Conservation (phyloP, 1,284 basidiomycete species). For the Leccinum pachyderme region DNA sequence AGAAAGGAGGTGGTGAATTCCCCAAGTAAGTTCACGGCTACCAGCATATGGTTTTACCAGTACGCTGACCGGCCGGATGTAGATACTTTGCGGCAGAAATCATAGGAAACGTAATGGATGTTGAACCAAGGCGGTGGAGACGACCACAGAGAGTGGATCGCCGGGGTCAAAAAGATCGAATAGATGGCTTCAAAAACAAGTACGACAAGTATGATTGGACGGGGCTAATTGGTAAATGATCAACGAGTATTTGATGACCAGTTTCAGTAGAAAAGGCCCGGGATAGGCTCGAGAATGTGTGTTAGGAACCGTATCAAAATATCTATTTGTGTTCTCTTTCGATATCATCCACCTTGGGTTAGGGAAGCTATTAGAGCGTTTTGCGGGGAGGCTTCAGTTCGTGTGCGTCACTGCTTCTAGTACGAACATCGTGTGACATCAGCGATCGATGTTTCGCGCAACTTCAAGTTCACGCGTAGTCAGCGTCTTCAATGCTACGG, state of each 20-base stretch:
- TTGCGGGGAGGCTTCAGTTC: too few species aligned
- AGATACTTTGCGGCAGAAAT: conserved; percentile 97
- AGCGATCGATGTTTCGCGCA: conserved; percentile 1
- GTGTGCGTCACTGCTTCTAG: background rate
- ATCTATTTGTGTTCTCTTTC: too few species aligned
- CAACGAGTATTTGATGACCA: too few species aligned
- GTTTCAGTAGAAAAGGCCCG: too few species aligned
- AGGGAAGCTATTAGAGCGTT: too few species aligned
- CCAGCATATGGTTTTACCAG: background rate
- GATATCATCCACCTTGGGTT: too few species aligned
- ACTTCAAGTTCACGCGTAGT: conserved; percentile 1
- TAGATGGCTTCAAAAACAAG: conserved; percentile 63
- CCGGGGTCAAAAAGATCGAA: conserved; percentile 67
- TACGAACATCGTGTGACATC: background rate
- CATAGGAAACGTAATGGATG: conserved; percentile 85
- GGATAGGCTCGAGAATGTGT: too few species aligned
- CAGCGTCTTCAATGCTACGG: background rate
- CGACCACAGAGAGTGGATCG: conserved; percentile 76
- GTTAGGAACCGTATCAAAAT: too few species aligned
- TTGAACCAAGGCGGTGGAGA: conserved; percentile 88
- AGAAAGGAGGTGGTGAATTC: conserved; percentile 86
- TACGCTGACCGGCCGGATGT: conserved; percentile 9
- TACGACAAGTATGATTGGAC: conserved; percentile 82
- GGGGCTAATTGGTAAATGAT: conserved; percentile 53
- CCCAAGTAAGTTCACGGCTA: conserved; percentile 57